Evolutionary conservation across 2,329 filamentous ascomycete genomes (phyloP), one percentile per base, ranked within the genome.

Genomic region (Diaporthe sp.): DNA sequence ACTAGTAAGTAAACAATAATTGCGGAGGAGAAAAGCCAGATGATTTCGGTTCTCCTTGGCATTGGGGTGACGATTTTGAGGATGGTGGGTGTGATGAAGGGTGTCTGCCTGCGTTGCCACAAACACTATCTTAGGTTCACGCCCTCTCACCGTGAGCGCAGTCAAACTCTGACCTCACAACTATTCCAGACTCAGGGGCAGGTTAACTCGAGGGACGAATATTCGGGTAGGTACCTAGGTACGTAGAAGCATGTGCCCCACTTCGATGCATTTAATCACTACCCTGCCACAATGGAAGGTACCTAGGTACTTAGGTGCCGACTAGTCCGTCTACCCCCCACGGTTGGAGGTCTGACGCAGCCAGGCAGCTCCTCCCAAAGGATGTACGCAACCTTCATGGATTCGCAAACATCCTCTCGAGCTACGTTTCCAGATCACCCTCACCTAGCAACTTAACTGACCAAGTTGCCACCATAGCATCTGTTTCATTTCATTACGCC

Each of bases 261-360:
- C 61, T 67, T 49, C 13, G 17, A 67, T 49, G 28, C 42, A 34
- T 47, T 15, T 8, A 20, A 61, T 28, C 12, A 13, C 37, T 63
- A 31, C 25, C 60, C 17, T 65, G 60, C 37, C 25, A 47, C 20
- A 17, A 44, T 65, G 39, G 39, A 44, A 49, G 61, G 28, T 68
- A 53, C 57, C 57, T 4, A 58, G 55, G 55, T 58, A 58, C 61
- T 28, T 25, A 42, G 44, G 63, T 51, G 53, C 63, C 63, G 42
- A 51, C 63, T 22, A 34, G 31, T n/a, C 39, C 44, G 22, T 37
- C 44, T 47, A 53, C 49, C 34, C 34, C 65, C 65, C 9, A 51
- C 65, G 22, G 31, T 42, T 55, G 65, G 47, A 68, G 65, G 47
- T 68, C 47, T 68, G 65, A 68, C 65, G 65, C 63, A 68, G 47